Evolutionary conservation across 768 basidiomycete species (phyloP).

Genomic region (Suillus cothurnatus): DNA sequence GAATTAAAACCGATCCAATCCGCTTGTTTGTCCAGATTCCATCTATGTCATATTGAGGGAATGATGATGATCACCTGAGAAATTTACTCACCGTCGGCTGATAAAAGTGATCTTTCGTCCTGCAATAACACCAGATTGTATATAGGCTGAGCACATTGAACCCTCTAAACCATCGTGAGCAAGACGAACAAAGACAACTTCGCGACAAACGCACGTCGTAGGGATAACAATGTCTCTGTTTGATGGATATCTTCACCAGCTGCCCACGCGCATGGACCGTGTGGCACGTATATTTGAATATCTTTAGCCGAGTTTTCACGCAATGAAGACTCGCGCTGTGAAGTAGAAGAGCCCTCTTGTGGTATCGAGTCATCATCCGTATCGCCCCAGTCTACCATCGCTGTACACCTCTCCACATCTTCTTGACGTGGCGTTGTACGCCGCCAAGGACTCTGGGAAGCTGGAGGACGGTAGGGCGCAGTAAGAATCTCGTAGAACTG

Average conservation of each 20-base stretch:
- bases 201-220: constrained; percentile 23
- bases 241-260: constrained; percentile 28
- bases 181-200: background rate
- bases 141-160: constrained; percentile 38
- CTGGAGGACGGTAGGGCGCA: constrained; percentile 24
- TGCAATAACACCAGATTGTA: constrained; percentile 36
- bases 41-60: constrained; percentile 22
- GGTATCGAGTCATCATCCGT: constrained; percentile 6
- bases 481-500: constrained; percentile 34
- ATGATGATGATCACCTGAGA: background rate
- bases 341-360: constrained; percentile 1
- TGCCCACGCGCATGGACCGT: constrained; percentile 36
- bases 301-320: constrained; percentile 18
- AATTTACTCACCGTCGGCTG: constrained; percentile 37
- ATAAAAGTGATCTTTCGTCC: constrained; percentile 35
- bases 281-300: constrained; percentile 30
- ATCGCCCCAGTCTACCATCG: constrained; percentile 28
- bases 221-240: constrained; percentile 27
- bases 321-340: constrained; percentile 4
- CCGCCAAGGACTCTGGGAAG: background rate
- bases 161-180: constrained; percentile 31
- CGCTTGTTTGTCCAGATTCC: constrained; percentile 32
- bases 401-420: constrained; percentile 28
- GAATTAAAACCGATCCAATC: constrained; percentile 44
- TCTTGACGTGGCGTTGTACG: constrained; percentile 20